phyloP scores from a whole-genome alignment of 2,329 filamentous ascomycete species.

The Microsporum canis region DNA sequence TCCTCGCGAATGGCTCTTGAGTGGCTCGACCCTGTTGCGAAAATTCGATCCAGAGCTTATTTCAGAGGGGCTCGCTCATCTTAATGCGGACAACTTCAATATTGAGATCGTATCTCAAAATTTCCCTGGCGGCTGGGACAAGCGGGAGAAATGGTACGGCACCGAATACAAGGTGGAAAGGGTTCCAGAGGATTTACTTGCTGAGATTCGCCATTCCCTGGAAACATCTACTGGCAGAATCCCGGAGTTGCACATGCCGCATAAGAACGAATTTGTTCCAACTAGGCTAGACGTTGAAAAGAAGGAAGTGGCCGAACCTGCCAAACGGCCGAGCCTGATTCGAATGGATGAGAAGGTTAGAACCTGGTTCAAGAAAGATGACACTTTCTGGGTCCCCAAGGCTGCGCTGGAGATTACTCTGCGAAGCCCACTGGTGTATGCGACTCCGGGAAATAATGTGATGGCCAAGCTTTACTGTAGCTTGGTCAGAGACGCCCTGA shows the following conservation, averaged over 20 bases:
- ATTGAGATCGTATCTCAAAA: conserved; percentile 73
- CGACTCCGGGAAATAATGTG: conserved; percentile 65
- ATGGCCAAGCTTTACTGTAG: conserved; percentile 73
- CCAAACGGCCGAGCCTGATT: conserved; percentile 65
- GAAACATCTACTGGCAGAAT: conserved; percentile 50
- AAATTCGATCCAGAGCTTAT: conserved; percentile 74
- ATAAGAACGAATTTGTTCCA: conserved; percentile 92
- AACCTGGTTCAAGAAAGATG: conserved; percentile 97
- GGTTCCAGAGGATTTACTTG: conserved; percentile 64
- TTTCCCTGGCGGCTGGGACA: conserved; percentile 70
- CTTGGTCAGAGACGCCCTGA: conserved; percentile 74
- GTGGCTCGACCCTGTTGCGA: conserved; percentile 62
- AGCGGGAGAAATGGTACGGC: conserved; percentile 94
- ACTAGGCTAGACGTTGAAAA: conserved; percentile 89
- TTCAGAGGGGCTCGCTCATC: conserved; percentile 56
- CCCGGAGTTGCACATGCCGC: conserved; percentile 68
- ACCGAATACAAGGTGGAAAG: conserved; percentile 81
- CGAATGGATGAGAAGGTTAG: conserved; percentile 70
- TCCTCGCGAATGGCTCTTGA: conserved; percentile 77
- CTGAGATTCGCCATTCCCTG: conserved; percentile 55
- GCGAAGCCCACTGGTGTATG: conserved; percentile 65
- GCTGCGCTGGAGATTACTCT: conserved; percentile 74
- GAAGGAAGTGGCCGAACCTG: conserved; percentile 69
- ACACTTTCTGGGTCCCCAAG: conserved; percentile 96
- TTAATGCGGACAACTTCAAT: conserved; percentile 82